phyloP scores from a whole-genome alignment of 805 yeast species.

The Candida caryicola region DNA sequence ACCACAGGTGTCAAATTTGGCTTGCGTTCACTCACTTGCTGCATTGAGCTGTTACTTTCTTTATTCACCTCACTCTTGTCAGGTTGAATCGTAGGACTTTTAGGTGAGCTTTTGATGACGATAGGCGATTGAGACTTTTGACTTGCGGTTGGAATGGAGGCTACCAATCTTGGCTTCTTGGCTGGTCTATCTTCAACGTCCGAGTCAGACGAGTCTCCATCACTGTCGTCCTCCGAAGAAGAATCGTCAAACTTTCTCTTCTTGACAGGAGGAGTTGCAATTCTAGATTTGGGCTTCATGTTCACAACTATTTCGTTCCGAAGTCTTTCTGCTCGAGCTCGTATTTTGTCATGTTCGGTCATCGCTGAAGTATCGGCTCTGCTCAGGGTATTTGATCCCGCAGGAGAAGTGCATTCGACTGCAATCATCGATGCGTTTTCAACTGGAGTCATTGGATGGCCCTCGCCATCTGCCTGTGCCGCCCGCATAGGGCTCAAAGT shows the following conservation, averaged over 20 bases:
- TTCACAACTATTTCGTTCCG: constrained; percentile 2
- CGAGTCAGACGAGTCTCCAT: constrained; percentile 17
- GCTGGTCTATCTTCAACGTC: constrained; percentile 10
- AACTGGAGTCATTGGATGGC: too few species aligned
- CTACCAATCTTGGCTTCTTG: constrained; percentile 21
- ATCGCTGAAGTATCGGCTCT: too few species aligned
- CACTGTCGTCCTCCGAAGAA: constrained; percentile 18
- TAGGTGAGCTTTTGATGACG: constrained; percentile 2
- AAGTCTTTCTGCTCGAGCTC: constrained; percentile 10
- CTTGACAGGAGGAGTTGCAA: too few species aligned
- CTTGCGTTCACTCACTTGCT: neutral
- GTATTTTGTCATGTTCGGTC: constrained; percentile 10
- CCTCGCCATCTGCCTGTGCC: too few species aligned
- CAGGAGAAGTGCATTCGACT: too few species aligned
- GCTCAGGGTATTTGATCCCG: too few species aligned
- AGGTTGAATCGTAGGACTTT: neutral
- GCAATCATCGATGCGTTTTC: too few species aligned
- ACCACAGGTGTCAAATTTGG: neutral
- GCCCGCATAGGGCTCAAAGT: too few species aligned
- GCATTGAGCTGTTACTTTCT: neutral
- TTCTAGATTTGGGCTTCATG: too few species aligned
- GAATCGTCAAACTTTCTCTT: constrained; percentile 13
- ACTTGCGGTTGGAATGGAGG: constrained; percentile 7
- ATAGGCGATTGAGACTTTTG: constrained; percentile 9
- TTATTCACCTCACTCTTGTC: neutral